phyloP scores from a whole-genome alignment of 2,329 filamentous ascomycete genomes.

The Scedosporium aurantiacum region DNA sequence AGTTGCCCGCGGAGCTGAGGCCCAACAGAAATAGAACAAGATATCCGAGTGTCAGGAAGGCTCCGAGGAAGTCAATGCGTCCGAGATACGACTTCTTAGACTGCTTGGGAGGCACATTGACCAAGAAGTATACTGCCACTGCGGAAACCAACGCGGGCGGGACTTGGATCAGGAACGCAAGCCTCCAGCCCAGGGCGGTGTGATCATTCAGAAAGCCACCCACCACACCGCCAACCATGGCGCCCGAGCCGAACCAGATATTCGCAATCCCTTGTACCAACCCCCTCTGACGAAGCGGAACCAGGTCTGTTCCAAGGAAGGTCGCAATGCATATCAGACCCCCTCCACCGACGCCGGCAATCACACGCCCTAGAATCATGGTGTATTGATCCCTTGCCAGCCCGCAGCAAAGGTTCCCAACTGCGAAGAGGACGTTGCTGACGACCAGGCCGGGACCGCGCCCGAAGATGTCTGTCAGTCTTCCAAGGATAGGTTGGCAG shows the following conservation, averaged over 20 bases:
- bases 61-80: constrained; percentile 72
- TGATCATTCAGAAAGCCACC: constrained; percentile 69
- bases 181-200: constrained; percentile 28
- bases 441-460: constrained; percentile 68
- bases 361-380: constrained; percentile 68
- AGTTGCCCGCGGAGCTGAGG: constrained; percentile 72
- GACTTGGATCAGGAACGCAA: constrained; percentile 34
- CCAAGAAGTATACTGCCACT: constrained; percentile 52
- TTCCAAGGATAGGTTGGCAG: constrained; percentile 73
- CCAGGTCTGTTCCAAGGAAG: constrained; percentile 57
- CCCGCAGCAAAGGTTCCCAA: constrained; percentile 74
- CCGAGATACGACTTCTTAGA: constrained; percentile 56
- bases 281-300: constrained; percentile 64
- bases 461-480: constrained; percentile 81
- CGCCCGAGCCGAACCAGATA: constrained; percentile 67
- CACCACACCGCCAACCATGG: constrained; percentile 72
- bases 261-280: constrained; percentile 79
- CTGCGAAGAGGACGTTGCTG: constrained; percentile 68
- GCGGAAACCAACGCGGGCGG: constrained; percentile 66
- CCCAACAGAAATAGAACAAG: constrained; percentile 66
- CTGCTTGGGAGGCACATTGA: constrained; percentile 66
- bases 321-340: constrained; percentile 66
- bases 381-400: constrained; percentile 51
- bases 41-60: constrained; percentile 52
- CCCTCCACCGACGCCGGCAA: constrained; percentile 76